Conservation (phyloP, 257 asterid species). For the Gynochthodes officinalis region DNA sequence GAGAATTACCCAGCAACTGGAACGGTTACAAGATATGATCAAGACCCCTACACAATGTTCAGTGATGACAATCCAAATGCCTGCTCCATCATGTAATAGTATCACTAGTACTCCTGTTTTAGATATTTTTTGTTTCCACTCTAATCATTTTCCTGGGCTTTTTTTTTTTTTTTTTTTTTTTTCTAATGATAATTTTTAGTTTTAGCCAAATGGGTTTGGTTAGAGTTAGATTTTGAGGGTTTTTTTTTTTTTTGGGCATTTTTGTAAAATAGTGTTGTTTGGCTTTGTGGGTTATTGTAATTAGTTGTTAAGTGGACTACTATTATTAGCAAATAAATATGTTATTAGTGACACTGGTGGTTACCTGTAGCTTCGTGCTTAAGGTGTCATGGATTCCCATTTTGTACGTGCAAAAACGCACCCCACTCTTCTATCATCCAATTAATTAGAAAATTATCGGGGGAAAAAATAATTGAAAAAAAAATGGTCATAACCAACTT, state of each 20-base stretch:
- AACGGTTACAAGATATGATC: constrained; percentile 37
- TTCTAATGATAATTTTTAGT: too few species aligned
- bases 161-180: neutral
- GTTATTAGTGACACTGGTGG: neutral
- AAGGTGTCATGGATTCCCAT: neutral
- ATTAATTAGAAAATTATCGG: neutral
- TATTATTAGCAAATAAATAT: neutral
- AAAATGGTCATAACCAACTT: neutral
- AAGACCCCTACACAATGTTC: constrained; percentile 70
- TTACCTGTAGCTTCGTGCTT: neutral
- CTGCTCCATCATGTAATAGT: constrained; percentile 59
- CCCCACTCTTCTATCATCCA: neutral
- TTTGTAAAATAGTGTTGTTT: neutral
- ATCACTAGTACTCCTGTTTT: neutral
- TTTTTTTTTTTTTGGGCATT: neutral
- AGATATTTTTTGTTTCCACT: neutral
- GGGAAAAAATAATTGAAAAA: neutral
- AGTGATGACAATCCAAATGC: constrained; percentile 93
- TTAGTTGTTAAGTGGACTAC: neutral
- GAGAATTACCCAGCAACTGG: constrained; percentile 32
- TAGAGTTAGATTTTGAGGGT: neutral
- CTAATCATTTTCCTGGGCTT: neutral
- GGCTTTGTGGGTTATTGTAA: neutral
- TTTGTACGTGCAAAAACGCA: neutral
- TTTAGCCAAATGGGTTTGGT: neutral